These are phyloP conservation scores for Litsea cubeba DNA, from an alignment of 164 flowering plant species.

Conservation along the genomic window DNA sequence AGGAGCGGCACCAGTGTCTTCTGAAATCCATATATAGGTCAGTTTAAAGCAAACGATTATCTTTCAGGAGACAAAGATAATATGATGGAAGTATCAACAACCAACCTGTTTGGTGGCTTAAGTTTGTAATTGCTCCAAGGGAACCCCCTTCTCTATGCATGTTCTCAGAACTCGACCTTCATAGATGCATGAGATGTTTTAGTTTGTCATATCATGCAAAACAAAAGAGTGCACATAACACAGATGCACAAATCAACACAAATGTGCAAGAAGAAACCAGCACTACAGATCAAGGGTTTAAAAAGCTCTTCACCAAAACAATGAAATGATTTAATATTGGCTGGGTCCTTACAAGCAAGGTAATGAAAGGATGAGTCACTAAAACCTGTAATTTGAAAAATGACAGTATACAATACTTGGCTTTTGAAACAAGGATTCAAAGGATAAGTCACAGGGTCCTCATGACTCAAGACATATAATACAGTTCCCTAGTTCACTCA, in stretches of 20 bases:
- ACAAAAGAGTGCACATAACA: background rate
- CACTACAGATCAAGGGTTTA: background rate
- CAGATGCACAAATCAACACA: background rate
- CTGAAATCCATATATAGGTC: constrained; percentile 15
- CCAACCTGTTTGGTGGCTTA: constrained; percentile 42
- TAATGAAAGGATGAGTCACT: background rate
- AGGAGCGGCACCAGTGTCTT: constrained; percentile 31
- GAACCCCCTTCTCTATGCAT: constrained; percentile 36
- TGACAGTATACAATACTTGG: background rate
- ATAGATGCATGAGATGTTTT: constrained; percentile 10
- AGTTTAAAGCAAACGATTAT: background rate
- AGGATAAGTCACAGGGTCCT: background rate
- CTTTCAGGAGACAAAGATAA: background rate
- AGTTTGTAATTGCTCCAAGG: constrained; percentile 31
- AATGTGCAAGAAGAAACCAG: background rate
- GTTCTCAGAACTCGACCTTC: constrained; percentile 45
- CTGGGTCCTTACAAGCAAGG: background rate
- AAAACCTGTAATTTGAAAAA: background rate
- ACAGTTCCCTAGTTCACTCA: background rate
- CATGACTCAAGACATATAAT: background rate
- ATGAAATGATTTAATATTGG: background rate
- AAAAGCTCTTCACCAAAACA: background rate
- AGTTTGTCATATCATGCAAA: background rate
- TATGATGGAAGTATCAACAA: background rate
- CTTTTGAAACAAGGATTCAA: no score